These are phyloP conservation scores for Iris pallida DNA, from an alignment of 116 monocot genomes.

Conservation along the genomic window DNA sequence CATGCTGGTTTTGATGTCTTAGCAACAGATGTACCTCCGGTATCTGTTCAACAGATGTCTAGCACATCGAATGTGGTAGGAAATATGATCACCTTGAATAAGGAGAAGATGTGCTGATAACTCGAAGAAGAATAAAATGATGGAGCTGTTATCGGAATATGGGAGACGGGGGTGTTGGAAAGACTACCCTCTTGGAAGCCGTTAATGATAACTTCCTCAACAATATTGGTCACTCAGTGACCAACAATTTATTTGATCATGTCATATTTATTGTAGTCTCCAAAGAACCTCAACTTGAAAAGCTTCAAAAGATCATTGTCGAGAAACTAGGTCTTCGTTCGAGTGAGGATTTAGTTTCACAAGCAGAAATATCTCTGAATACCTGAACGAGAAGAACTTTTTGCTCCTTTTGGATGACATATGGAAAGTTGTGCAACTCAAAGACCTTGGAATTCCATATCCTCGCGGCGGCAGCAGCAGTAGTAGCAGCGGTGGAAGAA, in stretches of 20 bases:
- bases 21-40: too few relatives aligned
- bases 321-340: not conserved
- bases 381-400: slow-evolving; percentile 8
- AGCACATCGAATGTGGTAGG: too few relatives aligned
- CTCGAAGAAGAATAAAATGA: too few relatives aligned
- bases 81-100: too few relatives aligned
- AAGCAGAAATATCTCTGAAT: not conserved
- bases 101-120: too few relatives aligned
- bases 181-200: slow-evolving; percentile 2
- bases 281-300: not conserved
- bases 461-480: not conserved
- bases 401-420: slow-evolving; percentile 30
- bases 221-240: not conserved
- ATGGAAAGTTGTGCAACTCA: slow-evolving; percentile 15
- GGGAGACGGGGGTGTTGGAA: slow-evolving; percentile 4
- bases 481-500: too few relatives aligned
- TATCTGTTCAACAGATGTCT: too few relatives aligned
- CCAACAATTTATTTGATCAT: not conserved
- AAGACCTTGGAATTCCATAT: slow-evolving; percentile 10
- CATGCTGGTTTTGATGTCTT: too few relatives aligned
- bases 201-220: not conserved
- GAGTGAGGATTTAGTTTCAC: not conserved
- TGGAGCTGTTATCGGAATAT: slow-evolving; percentile 6
- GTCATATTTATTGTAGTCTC: not conserved
- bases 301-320: not conserved